Conservation (phyloP, 2,329 filamentous ascomycete species). For the Sporothrix schenckii region DNA sequence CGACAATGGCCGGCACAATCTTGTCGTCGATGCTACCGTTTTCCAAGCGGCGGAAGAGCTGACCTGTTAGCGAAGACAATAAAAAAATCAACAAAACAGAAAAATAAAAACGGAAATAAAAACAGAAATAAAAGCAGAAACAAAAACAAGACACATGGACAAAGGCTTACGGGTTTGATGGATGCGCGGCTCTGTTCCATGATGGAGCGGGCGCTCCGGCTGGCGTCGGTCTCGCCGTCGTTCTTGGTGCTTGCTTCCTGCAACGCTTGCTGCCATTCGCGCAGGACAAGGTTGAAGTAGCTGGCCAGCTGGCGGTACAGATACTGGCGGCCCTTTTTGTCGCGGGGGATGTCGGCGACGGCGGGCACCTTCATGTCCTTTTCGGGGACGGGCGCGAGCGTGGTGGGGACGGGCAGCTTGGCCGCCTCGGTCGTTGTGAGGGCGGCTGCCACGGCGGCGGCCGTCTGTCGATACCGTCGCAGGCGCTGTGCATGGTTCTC, state of each 20-base stretch:
- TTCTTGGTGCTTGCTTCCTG: slow-evolving; percentile 47
- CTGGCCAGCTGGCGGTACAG: slow-evolving; percentile 86
- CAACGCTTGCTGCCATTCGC: slow-evolving; percentile 81
- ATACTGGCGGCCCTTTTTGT: slow-evolving; percentile 67
- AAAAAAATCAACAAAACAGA: background rate
- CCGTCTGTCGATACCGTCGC: slow-evolving; percentile 69
- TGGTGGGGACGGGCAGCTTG: slow-evolving; percentile 81
- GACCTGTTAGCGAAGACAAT: background rate
- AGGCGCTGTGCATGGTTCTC: slow-evolving; percentile 73
- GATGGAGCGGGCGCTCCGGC: slow-evolving; percentile 77
- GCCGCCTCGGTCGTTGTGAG: slow-evolving; percentile 15
- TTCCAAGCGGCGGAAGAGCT: slow-evolving; percentile 87
- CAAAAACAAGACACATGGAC: slow-evolving; percentile 20
- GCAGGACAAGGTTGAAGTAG: slow-evolving; percentile 95
- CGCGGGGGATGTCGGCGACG: slow-evolving; percentile 53
- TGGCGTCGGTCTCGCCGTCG: slow-evolving; percentile 71
- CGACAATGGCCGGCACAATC: slow-evolving; percentile 78
- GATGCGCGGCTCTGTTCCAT: slow-evolving; percentile 88
- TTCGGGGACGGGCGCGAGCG: slow-evolving; percentile 75
- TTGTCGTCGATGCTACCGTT: slow-evolving; percentile 75
- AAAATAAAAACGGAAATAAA: background rate
- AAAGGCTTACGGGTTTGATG: slow-evolving; percentile 67
- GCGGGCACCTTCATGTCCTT: slow-evolving; percentile 82
- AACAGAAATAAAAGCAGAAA: background rate
- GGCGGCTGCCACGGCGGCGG: slow-evolving; percentile 57